Conservation (phyloP, 495 filamentous ascomycete species). For the Aspergillus saccharolyticus region DNA sequence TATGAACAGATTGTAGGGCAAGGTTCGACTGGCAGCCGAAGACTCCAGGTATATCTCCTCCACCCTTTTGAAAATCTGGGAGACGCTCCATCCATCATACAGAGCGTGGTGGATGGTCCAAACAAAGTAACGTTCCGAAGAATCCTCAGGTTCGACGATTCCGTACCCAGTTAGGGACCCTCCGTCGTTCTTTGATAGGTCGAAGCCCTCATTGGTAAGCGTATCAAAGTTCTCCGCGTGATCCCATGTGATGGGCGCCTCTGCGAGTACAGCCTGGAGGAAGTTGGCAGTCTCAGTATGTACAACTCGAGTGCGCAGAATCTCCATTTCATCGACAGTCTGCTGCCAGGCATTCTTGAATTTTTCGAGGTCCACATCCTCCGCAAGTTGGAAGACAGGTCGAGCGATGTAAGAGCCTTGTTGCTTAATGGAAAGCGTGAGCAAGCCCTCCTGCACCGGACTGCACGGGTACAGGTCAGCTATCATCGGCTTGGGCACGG, state of each 20-base stretch:
- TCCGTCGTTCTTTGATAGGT: constrained; percentile 48
- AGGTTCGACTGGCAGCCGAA: constrained; percentile 8
- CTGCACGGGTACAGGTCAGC: constrained; percentile 63
- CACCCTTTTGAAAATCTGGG: constrained; percentile 51
- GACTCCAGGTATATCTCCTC: constrained; percentile 39
- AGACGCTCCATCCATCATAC: constrained; percentile 67
- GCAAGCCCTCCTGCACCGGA: constrained; percentile 64
- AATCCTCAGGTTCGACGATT: constrained; percentile 33
- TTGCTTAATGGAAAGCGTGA: constrained; percentile 55
- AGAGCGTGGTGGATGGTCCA: constrained; percentile 65
- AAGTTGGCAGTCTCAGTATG: constrained; percentile 44
- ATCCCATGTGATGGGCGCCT: constrained; percentile 44
- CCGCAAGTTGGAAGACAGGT: constrained; percentile 40
- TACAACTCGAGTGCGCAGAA: constrained; percentile 53
- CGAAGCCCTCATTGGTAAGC: constrained; percentile 39
- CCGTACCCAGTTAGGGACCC: constrained; percentile 52
- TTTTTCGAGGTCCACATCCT: constrained; percentile 35
- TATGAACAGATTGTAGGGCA: constrained; percentile 40
- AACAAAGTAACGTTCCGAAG: constrained; percentile 44
- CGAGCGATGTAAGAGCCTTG: constrained; percentile 50
- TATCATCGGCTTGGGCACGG: constrained; percentile 36
- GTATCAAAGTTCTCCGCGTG: constrained; percentile 38
- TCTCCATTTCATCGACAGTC: constrained; percentile 42
- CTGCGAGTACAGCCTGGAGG: constrained; percentile 51
- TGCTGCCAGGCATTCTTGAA: constrained; percentile 53